Percentiles rank a stretch among this genome's conserved stretches.
Evolutionary conservation across 2,329 filamentous ascomycete genomes (phyloP).

Genomic region (Colletotrichum sp.): DNA sequence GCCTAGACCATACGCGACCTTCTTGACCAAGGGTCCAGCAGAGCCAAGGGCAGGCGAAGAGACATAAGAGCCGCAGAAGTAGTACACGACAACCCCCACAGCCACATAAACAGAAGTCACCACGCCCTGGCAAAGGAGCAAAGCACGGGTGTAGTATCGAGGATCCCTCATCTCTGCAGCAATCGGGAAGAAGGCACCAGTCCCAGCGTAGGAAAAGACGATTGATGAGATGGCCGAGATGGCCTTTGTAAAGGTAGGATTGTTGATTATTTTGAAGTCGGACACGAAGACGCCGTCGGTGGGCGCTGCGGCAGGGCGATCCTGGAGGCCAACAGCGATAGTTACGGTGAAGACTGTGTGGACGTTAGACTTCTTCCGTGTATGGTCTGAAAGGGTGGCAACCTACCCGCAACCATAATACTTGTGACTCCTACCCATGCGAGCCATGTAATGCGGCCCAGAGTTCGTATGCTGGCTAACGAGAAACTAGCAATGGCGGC

Average conservation of each 20-base stretch:
- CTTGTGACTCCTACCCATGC: conserved; percentile 30
- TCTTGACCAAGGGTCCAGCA: conserved; percentile 45
- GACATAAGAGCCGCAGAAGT: conserved; percentile 49
- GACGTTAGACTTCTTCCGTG: not conserved
- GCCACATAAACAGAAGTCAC: conserved; percentile 36
- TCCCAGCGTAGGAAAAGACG: conserved; percentile 42
- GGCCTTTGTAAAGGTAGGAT: conserved; percentile 32
- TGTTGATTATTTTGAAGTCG: conserved; percentile 32
- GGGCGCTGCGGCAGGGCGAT: conserved; percentile 28
- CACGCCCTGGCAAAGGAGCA: conserved; percentile 28
- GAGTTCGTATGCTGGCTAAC: conserved; percentile 34
- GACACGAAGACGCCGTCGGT: conserved; percentile 24
- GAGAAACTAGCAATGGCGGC: conserved; percentile 31
- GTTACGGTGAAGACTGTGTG: conserved; percentile 28
- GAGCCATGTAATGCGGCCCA: conserved; percentile 36
- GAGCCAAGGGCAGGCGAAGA: conserved; percentile 52
- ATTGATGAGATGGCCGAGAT: conserved; percentile 34
- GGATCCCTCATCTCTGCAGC: conserved; percentile 38
- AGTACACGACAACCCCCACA: conserved; percentile 46
- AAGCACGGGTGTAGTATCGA: conserved; percentile 28
- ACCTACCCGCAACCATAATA: conserved; percentile 20
- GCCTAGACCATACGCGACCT: conserved; percentile 44
- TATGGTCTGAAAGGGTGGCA: not conserved
- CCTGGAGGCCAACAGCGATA: conserved; percentile 32
- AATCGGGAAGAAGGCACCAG: conserved; percentile 37